Evolutionary conservation across 331 rosid genomes (phyloP), one percentile per base, ranked within the genome.

Genomic region (Pyracantha coccinea): DNA sequence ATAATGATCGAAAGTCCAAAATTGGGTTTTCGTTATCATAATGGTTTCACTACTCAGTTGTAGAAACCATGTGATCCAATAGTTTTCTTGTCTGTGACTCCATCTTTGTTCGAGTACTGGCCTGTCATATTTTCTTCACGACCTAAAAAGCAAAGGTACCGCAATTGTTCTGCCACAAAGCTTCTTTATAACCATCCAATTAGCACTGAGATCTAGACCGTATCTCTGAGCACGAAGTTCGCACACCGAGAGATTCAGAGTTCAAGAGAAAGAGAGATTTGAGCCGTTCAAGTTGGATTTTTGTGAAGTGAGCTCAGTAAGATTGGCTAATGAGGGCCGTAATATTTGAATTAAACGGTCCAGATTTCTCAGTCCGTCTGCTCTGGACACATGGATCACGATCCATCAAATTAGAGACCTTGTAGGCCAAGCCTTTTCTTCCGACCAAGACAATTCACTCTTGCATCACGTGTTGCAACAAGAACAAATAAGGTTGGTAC

Each of bases 21-120:
- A 27, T 52, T 52, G 5, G 74, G 47, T 9, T 58, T 58, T 21
- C 24, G 4, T 25, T 60, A 60, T 27, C 66, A 7, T 29, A 58
- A 72, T 58, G 27, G 59, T 72, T 41, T 58, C 57, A 21, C 54
- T 1, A 32, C 53, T 33, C 24, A 20, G 11, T 25, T 50, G 1
- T 47, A 33, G 35, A 5, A 2, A 27, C 62, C 41, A 24, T 28
- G 77, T 76, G 81, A 55, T 55, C 67, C 75, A 57, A 38, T 57
- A 57, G 70, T 71, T 64, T 71, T 31, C 81, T 81, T 81, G 73
- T n/a, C 12, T 23, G 65, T 55, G 78, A 76, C 84, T 80, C 63
- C 69, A 32, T 27, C 53, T 31, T 27, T 72, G 28, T 29, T 35
- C 41, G 29, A 58, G 28, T 23, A 14, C 13, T 58, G 29, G 59